phyloP scores from a whole-genome alignment of 768 basidiomycete species.

The Amanita brunnescens region DNA sequence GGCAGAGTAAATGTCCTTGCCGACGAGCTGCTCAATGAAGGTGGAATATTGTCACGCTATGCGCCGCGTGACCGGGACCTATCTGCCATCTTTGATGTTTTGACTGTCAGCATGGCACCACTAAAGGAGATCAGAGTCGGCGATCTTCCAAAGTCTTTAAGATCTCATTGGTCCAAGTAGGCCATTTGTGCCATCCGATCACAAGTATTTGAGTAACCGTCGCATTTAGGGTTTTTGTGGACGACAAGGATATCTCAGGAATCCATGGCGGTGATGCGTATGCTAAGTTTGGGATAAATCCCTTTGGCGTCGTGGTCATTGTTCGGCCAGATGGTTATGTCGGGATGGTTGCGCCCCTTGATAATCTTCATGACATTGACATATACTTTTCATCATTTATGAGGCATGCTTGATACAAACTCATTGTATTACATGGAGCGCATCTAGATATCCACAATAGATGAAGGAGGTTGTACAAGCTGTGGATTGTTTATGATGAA shows the following conservation, averaged over 20 bases:
- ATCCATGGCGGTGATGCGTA: conserved; percentile 29
- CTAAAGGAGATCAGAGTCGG: conserved; percentile 34
- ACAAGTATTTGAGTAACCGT: neutral
- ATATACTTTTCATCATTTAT: conserved; percentile 21
- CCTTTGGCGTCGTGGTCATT: conserved; percentile 39
- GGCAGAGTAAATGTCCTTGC: neutral
- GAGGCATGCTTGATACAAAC: too few species aligned
- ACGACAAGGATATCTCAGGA: conserved; percentile 40
- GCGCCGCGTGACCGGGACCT: conserved; percentile 19
- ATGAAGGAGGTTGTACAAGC: too few species aligned
- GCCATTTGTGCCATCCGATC: conserved; percentile 11
- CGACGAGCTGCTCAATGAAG: conserved; percentile 11
- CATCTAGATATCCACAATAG: too few species aligned
- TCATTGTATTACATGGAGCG: too few species aligned
- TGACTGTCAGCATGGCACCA: conserved; percentile 28
- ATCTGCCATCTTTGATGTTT: conserved; percentile 33
- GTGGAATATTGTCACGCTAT: conserved; percentile 23
- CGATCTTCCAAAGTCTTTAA: conserved; percentile 36
- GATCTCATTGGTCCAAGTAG: conserved; percentile 55
- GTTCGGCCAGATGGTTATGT: conserved; percentile 37
- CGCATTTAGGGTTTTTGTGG: conserved; percentile 43
- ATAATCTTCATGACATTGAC: neutral
- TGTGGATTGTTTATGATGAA: too few species aligned
- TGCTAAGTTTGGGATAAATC: neutral
- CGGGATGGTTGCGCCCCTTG: conserved; percentile 2